A percentile compares a stretch with the other conserved stretches of the same genome.
Evolutionary conservation across 2,329 filamentous ascomycete genomes (phyloP).

Genomic region (Pseudopithomyces chartarum): DNA sequence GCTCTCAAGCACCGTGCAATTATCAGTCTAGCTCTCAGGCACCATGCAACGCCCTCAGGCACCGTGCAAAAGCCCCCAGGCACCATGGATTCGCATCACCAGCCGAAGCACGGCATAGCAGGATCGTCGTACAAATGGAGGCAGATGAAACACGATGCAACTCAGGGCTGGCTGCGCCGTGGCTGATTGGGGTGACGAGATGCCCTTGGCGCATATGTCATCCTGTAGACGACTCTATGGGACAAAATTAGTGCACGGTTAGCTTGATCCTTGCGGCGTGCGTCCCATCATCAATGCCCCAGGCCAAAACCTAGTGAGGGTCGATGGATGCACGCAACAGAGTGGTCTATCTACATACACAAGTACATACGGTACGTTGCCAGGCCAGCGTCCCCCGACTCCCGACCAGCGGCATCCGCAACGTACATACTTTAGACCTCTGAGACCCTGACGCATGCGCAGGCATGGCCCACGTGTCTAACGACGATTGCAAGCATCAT

Average conservation of each 20-base stretch:
- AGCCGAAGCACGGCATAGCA: not conserved
- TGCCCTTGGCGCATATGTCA: slow-evolving; percentile 14
- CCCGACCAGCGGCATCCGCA: not conserved
- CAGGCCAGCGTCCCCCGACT: too few relatives aligned
- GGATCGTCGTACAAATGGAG: not conserved
- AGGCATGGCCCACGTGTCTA: slow-evolving; percentile 1
- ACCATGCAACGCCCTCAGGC: too few relatives aligned
- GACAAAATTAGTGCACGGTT: not conserved
- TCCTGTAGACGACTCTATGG: slow-evolving; percentile 4
- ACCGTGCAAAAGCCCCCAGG: not conserved
- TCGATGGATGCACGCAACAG: too few relatives aligned
- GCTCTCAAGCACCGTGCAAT: too few relatives aligned
- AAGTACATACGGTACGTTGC: too few relatives aligned
- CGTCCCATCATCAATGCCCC: not conserved
- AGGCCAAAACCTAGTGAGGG: not conserved
- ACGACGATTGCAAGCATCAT: not conserved
- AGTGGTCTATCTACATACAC: too few relatives aligned
- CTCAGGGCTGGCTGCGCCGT: not conserved
- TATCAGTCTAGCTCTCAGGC: too few relatives aligned
- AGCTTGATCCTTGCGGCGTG: not conserved
- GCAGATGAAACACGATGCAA: slow-evolving; percentile 4
- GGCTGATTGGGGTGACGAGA: slow-evolving; percentile 17
- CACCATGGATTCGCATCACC: not conserved
- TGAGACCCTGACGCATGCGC: not conserved
- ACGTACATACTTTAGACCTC: too few relatives aligned